These are phyloP conservation scores for Linnemannia exigua DNA, from an alignment of 192 early-diverging fungal species.

Conservation along the genomic window DNA sequence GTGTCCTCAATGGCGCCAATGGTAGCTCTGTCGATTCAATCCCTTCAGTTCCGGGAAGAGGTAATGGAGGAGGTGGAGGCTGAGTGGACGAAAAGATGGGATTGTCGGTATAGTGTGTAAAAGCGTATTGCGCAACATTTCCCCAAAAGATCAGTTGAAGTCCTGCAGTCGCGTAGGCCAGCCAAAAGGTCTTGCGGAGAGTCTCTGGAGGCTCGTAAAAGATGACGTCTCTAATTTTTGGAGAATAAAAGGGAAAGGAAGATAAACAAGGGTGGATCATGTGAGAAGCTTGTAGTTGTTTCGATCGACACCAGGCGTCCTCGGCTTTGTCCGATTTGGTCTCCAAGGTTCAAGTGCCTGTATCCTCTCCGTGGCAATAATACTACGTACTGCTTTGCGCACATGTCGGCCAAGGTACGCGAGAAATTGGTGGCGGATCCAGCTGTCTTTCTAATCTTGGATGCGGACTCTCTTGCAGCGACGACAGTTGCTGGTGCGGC, in stretches of 20 bases:
- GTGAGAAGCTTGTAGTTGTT: neutral
- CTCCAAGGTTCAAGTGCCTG: neutral
- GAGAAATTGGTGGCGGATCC: constrained; percentile 29
- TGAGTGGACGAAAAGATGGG: constrained; percentile 39
- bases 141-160: constrained; percentile 52
- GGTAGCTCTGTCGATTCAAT: constrained; percentile 37
- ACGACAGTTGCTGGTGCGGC: neutral
- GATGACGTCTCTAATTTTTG: constrained; percentile 31
- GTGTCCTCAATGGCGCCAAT: constrained; percentile 37
- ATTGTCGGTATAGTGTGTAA: constrained; percentile 54
- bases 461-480: constrained; percentile 6
- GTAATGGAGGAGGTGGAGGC: constrained; percentile 29
- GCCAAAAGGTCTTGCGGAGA: constrained; percentile 44
- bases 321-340: neutral
- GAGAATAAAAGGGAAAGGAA: neutral
- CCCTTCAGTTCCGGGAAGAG: constrained; percentile 47
- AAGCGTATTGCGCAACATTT: constrained; percentile 50
- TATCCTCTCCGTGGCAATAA: neutral
- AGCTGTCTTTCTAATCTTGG: neutral
- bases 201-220: constrained; percentile 47
- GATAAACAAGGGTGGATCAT: too few species aligned
- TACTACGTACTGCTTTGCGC: constrained; percentile 38
- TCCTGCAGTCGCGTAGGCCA: constrained; percentile 53
- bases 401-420: constrained; percentile 38
- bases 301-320: neutral